Evolutionary conservation across 2,329 filamentous ascomycete species (phyloP).

Genomic region (Clonostachys rhizophaga): DNA sequence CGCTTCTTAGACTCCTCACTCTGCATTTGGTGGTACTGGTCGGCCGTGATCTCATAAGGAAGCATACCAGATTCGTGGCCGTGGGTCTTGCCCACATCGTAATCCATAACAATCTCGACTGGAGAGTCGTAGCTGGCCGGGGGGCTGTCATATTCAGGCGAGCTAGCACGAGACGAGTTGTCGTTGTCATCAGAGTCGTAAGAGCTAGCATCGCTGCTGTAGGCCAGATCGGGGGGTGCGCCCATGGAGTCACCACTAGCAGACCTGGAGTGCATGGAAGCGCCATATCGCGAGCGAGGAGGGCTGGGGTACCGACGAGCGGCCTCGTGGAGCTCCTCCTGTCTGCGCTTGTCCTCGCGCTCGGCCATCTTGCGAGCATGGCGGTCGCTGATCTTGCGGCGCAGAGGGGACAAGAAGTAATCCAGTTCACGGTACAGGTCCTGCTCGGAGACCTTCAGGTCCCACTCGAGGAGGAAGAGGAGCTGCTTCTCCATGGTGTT

Average conservation of each 20-base stretch:
- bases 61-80: slow-evolving; percentile 26
- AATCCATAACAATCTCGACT: slow-evolving; percentile 36
- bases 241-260: slow-evolving; percentile 14
- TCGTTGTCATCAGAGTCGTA: slow-evolving; percentile 27
- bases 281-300: slow-evolving; percentile 32
- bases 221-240: slow-evolving; percentile 42
- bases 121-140: slow-evolving; percentile 43
- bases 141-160: slow-evolving; percentile 31
- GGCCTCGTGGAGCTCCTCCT: slow-evolving; percentile 27
- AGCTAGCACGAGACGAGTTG: slow-evolving; percentile 10
- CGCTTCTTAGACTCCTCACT: slow-evolving; percentile 43
- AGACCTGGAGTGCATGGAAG: slow-evolving; percentile 32
- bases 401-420: slow-evolving; percentile 82
- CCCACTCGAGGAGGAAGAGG: slow-evolving; percentile 91
- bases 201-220: slow-evolving; percentile 43
- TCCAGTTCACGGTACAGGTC: slow-evolving; percentile 87
- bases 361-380: slow-evolving; percentile 45
- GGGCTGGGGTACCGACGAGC: slow-evolving; percentile 36
- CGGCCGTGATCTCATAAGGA: slow-evolving; percentile 50
- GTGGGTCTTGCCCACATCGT: slow-evolving; percentile 8
- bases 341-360: slow-evolving; percentile 37
- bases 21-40: slow-evolving; percentile 46
- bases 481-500: slow-evolving; percentile 99
- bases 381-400: slow-evolving; percentile 49
- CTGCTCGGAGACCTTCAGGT: slow-evolving; percentile 77